A percentile compares a stretch with the other conserved stretches of the same genome.
Evolutionary conservation across 78 protist species (phyloP).

Genomic region (Emiliania huxleyi): DNA sequence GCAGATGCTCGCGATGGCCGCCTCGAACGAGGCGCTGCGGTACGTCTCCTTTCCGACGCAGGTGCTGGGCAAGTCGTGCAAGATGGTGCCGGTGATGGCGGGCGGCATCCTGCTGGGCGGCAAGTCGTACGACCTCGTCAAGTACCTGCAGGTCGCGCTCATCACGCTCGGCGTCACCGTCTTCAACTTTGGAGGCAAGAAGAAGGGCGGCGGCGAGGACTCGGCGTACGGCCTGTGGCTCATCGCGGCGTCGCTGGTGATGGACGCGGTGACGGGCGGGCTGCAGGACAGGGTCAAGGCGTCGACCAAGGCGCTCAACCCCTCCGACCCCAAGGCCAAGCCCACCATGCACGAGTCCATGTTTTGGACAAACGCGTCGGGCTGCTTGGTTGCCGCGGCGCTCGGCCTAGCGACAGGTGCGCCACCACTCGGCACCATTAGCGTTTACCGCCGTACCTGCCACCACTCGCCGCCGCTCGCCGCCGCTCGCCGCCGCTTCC

Average conservation of each 20-base stretch:
- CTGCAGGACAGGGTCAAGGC: neutral
- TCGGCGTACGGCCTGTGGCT: slow-evolving; percentile 3
- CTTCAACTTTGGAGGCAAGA: slow-evolving; percentile 11
- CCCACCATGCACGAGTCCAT: slow-evolving; percentile 38
- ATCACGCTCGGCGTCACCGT: slow-evolving; percentile 12
- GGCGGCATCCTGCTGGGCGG: slow-evolving; percentile 2
- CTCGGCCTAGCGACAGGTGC: too few species aligned
- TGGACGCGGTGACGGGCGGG: neutral
- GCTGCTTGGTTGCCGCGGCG: neutral
- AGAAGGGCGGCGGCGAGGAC: neutral
- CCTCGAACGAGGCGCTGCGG: slow-evolving; percentile 42
- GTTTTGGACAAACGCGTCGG: slow-evolving; percentile 36
- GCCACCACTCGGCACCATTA: too few species aligned
- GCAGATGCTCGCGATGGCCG: slow-evolving; percentile 10
- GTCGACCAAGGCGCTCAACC: neutral
- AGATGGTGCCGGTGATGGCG: slow-evolving; percentile 57
- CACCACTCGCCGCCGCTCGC: too few species aligned
- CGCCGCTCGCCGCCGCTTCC: too few species aligned
- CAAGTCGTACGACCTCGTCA: neutral
- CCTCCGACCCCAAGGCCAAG: neutral
- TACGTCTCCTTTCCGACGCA: slow-evolving; percentile 59
- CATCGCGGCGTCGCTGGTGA: neutral
- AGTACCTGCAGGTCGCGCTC: slow-evolving; percentile 30
- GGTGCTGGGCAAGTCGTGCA: slow-evolving; percentile 62
- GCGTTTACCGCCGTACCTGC: too few species aligned